A percentile compares a stretch with the other conserved stretches of the same genome.
Evolutionary conservation across 352 stramenopile species (phyloP).

Genomic region (Paralagenidium karlingii): DNA sequence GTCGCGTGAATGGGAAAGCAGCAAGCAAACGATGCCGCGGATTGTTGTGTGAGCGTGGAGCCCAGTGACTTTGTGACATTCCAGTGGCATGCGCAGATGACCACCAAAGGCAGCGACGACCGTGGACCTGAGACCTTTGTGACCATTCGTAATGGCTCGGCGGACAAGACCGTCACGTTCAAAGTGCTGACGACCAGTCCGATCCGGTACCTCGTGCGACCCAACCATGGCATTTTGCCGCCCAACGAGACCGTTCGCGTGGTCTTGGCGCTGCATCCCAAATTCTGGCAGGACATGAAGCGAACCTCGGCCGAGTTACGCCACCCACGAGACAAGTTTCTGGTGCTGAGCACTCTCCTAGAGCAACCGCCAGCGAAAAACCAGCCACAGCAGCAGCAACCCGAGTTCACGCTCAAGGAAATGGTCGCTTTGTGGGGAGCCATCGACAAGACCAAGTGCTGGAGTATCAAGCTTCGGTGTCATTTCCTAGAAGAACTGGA

Average conservation of each 20-base stretch:
- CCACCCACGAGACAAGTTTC: conserved; percentile 83
- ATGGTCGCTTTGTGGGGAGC: conserved; percentile 76
- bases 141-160: conserved; percentile 74
- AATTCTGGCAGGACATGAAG: conserved; percentile 69
- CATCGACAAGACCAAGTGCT: conserved; percentile 64
- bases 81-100: too few relatives aligned
- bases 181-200: conserved; percentile 84
- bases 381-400: conserved; percentile 74
- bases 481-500: conserved; percentile 48
- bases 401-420: too few relatives aligned
- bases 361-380: conserved; percentile 80
- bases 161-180: conserved; percentile 73
- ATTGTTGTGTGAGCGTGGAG: too few relatives aligned
- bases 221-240: conserved; percentile 73
- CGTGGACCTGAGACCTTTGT: conserved; percentile 71
- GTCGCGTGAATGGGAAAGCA: too few relatives aligned
- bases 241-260: conserved; percentile 64
- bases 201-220: conserved; percentile 78
- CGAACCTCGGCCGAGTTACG: conserved; percentile 61
- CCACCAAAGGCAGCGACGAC: too few relatives aligned
- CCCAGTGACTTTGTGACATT: too few relatives aligned
- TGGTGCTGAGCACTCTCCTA: conserved; percentile 77
- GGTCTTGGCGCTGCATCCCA: conserved; percentile 83
- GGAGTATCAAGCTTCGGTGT: conserved; percentile 83
- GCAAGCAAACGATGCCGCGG: too few relatives aligned